Percentiles rank a stretch among this genome's conserved stretches.
Conservation (phyloP, 495 filamentous ascomycete species). For the Podospora bellae-mahoneyi region DNA sequence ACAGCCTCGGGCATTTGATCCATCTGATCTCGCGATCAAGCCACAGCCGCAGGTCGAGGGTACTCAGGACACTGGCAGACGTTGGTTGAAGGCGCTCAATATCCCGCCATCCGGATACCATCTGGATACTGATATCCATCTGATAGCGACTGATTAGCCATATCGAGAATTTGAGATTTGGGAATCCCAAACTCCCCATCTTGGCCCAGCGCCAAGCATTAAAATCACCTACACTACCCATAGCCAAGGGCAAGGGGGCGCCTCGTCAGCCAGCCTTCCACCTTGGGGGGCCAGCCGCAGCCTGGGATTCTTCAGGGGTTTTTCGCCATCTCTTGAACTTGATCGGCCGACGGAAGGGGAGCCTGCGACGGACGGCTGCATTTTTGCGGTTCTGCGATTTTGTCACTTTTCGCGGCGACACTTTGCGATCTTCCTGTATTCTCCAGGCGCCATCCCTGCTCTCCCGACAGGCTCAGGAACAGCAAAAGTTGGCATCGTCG, state of each 20-base stretch:
- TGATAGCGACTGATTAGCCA: constrained; percentile 3
- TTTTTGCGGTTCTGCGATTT: constrained; percentile 5
- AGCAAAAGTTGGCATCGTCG: constrained; percentile 14
- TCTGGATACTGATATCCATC: not conserved
- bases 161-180: constrained; percentile 8
- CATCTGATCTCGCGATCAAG: not conserved
- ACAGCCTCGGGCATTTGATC: not conserved
- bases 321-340: constrained; percentile 1
- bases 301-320: constrained; percentile 22
- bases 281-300: constrained; percentile 19
- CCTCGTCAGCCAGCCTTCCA: constrained; percentile 7
- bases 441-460: not conserved
- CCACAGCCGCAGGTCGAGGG: not conserved
- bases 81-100: not conserved
- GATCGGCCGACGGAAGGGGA: not conserved
- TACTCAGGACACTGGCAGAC: not conserved
- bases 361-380: constrained; percentile 9
- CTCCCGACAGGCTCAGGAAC: constrained; percentile 5
- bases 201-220: constrained; percentile 13
- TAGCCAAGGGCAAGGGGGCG: constrained; percentile 10
- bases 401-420: not conserved
- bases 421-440: not conserved
- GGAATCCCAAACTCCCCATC: not conserved
- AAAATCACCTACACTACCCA: constrained; percentile 1
- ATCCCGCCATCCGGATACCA: not conserved